Evolutionary conservation across 1,139 yeast species (phyloP).

Genomic region (Taiozyma sp.): DNA sequence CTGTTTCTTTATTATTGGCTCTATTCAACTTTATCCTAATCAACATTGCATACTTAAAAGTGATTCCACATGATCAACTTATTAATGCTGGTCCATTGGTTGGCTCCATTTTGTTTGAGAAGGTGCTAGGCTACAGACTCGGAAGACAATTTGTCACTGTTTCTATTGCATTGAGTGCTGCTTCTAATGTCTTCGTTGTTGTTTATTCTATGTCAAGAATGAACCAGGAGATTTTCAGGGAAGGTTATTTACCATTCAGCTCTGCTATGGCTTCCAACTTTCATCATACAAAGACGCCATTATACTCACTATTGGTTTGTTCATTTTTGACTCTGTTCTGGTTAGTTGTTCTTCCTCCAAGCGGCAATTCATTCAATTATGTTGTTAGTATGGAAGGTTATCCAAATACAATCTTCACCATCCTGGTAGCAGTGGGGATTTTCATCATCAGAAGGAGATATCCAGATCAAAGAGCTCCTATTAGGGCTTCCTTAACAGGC

Average conservation of each 20-base stretch:
- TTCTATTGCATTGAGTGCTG: constrained; percentile 54
- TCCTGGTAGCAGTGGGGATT: constrained; percentile 46
- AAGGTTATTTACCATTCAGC: constrained; percentile 55
- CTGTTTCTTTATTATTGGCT: constrained; percentile 43
- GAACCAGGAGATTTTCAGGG: constrained; percentile 60
- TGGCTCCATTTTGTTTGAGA: constrained; percentile 54
- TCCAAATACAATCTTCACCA: constrained; percentile 44
- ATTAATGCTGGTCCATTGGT: constrained; percentile 49
- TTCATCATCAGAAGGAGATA: constrained; percentile 42
- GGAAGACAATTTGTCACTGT: constrained; percentile 51
- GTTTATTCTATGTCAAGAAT: constrained; percentile 53
- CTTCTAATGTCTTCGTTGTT: constrained; percentile 59
- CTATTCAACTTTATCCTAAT: constrained; percentile 47
- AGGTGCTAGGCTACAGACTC: constrained; percentile 43
- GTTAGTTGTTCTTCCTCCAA: constrained; percentile 41
- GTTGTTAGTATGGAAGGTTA: constrained; percentile 55
- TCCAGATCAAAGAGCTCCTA: constrained; percentile 43
- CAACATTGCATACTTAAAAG: constrained; percentile 51
- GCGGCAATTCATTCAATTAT: constrained; percentile 50
- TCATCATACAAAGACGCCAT: constrained; percentile 49
- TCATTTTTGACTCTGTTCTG: constrained; percentile 28
- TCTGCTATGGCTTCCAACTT: constrained; percentile 47
- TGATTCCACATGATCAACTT: constrained; percentile 48
- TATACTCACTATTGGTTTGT: constrained; percentile 36
- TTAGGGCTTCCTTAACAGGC: constrained; percentile 42